phyloP scores from a whole-genome alignment of 768 basidiomycete genomes.

The Tylopilus intermedius region DNA sequence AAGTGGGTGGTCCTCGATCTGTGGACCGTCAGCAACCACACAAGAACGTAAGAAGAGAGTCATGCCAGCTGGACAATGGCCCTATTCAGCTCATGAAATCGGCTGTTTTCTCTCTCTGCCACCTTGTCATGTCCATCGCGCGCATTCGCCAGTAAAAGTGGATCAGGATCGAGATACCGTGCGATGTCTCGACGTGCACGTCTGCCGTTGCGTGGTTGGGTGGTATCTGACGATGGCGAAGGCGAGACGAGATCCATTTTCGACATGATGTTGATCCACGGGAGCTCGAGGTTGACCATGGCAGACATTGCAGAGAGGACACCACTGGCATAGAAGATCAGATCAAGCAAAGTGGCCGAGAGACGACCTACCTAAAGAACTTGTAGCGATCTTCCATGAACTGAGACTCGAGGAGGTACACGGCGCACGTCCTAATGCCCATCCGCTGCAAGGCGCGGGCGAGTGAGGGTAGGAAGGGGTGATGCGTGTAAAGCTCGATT shows the following conservation, averaged over 20 bases:
- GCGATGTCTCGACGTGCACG: constrained; percentile 77
- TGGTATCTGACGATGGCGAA: constrained; percentile 29
- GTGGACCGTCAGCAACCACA: neutral
- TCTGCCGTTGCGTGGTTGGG: constrained; percentile 65
- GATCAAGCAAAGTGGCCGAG: neutral
- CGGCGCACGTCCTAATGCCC: constrained; percentile 81
- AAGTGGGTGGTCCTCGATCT: constrained; percentile 98
- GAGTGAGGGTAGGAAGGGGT: constrained; percentile 90
- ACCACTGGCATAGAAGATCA: constrained; percentile 48
- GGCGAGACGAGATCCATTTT: constrained; percentile 94
- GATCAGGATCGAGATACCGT: constrained; percentile 95
- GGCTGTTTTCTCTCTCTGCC: constrained; percentile 57
- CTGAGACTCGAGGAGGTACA: constrained; percentile 93
- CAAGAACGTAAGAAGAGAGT: neutral
- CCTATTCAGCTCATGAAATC: constrained; percentile 89
- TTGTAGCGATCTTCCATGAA: constrained; percentile 99
- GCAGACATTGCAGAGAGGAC: constrained; percentile 98
- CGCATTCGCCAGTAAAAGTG: constrained; percentile 69
- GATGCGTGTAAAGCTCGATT: constrained; percentile 98
- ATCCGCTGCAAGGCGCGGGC: constrained; percentile 70
- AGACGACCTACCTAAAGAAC: constrained; percentile 71
- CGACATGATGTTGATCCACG: constrained; percentile 97
- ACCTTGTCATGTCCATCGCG: constrained; percentile 41
- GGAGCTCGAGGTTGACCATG: constrained; percentile 96
- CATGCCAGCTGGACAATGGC: constrained; percentile 92